phyloP scores from a whole-genome alignment of 2,329 filamentous ascomycete genomes.

The Colletotrichum cordylinicola region DNA sequence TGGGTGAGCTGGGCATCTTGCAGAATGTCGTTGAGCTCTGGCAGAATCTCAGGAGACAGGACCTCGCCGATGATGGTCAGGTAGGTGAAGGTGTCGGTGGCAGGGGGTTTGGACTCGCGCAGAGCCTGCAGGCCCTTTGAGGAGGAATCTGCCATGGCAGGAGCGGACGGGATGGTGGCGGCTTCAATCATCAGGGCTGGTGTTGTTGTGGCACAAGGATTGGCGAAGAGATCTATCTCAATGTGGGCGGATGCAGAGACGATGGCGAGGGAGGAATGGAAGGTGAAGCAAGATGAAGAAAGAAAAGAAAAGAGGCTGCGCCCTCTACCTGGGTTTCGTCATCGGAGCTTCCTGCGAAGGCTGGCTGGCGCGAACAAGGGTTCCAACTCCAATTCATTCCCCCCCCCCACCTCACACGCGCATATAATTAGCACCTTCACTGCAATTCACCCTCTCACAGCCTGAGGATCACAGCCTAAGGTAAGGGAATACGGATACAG shows the following conservation, averaged over 20 bases:
- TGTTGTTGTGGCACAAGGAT: not conserved
- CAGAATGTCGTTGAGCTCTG: constrained; percentile 71
- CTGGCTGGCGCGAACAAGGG: not conserved
- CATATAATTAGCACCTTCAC: constrained; percentile 12
- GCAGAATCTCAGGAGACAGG: constrained; percentile 69
- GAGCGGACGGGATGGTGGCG: not conserved
- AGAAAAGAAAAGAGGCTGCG: constrained; percentile 15
- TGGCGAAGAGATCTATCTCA: not conserved
- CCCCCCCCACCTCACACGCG: constrained; percentile 1
- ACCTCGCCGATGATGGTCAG: constrained; percentile 80
- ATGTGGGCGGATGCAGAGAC: not conserved
- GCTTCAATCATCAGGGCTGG: constrained; percentile 20
- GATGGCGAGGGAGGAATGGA: not conserved
- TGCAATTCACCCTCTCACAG: not conserved
- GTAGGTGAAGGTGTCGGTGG: constrained; percentile 75
- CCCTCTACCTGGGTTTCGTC: constrained; percentile 9
- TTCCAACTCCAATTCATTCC: constrained; percentile 2
- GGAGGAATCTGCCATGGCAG: constrained; percentile 32
- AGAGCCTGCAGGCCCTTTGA: constrained; percentile 51
- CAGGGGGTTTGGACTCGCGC: constrained; percentile 54
- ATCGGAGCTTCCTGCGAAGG: constrained; percentile 2
- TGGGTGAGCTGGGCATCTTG: constrained; percentile 72
- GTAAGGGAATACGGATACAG: not conserved
- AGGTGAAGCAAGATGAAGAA: not conserved
- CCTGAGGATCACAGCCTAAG: not conserved